A percentile compares a stretch with the other conserved stretches of the same genome.
Evolutionary conservation across 768 basidiomycete species (phyloP).

Genomic region (Lentinula lateritia): DNA sequence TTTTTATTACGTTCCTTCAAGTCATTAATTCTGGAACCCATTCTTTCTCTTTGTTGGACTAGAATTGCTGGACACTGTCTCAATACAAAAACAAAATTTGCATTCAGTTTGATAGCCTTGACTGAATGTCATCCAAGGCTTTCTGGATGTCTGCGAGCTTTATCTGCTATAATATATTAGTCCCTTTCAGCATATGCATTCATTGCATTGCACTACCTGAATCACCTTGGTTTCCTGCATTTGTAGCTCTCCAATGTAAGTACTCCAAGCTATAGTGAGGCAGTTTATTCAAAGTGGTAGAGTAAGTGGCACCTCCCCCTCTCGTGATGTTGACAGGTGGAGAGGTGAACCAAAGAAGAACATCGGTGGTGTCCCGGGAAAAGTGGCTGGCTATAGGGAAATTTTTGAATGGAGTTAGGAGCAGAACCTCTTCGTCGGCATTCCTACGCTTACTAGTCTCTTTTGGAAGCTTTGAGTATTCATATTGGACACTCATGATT

Average conservation of each 20-base stretch:
- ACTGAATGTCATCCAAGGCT: too few relatives aligned
- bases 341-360: background rate
- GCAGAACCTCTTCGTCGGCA: background rate
- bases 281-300: background rate
- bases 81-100: too few relatives aligned
- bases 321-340: background rate
- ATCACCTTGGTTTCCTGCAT: background rate
- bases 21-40: too few relatives aligned
- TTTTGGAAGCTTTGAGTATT: background rate
- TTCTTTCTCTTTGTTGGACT: too few relatives aligned
- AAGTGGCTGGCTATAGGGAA: background rate
- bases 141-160: too few relatives aligned
- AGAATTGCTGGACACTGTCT: too few relatives aligned
- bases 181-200: background rate
- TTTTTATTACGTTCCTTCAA: too few relatives aligned
- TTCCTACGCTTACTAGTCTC: background rate
- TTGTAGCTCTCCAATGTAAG: conserved; percentile 1
- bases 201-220: background rate
- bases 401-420: background rate
- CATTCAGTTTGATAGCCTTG: too few relatives aligned
- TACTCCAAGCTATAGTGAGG: background rate
- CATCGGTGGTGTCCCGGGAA: background rate
- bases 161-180: background rate
- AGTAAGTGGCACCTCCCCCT: background rate
- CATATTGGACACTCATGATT: background rate